Evolutionary conservation across 179 eudicot genomes (phyloP).

Genomic region (Vitellaria paradoxa): DNA sequence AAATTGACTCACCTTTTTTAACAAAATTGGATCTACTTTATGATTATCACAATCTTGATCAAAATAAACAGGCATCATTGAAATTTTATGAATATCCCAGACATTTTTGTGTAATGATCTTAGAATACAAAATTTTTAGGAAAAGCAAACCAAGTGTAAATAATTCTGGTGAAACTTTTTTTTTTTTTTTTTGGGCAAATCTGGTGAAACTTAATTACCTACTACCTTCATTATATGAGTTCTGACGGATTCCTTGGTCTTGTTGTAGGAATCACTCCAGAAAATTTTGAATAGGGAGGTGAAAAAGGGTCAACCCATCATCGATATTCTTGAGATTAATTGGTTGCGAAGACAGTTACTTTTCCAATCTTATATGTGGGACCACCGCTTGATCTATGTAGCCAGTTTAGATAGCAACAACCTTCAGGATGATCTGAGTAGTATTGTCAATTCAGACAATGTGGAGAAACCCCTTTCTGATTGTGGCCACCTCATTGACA

Average conservation of each 20-base stretch:
- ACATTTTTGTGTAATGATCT: background rate
- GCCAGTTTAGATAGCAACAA: slow-evolving; percentile 43
- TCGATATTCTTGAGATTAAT: slow-evolving; percentile 88
- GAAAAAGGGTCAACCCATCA: slow-evolving; percentile 48
- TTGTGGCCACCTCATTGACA: slow-evolving; percentile 25
- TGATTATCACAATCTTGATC: background rate
- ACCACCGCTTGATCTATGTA: slow-evolving; percentile 72
- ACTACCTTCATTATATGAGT: slow-evolving; percentile 9
- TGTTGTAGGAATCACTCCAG: slow-evolving; percentile 58
- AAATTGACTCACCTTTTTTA: background rate
- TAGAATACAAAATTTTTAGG: background rate
- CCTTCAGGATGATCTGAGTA: slow-evolving; percentile 11
- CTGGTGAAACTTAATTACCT: too few species aligned
- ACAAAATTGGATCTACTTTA: background rate
- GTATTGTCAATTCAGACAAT: slow-evolving; percentile 21
- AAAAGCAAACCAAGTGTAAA: background rate
- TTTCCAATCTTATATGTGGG: slow-evolving; percentile 90
- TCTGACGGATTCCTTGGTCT: slow-evolving; percentile 13
- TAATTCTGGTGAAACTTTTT: background rate
- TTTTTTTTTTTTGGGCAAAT: too few species aligned
- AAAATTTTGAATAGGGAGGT: slow-evolving; percentile 48
- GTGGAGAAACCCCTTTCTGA: slow-evolving; percentile 28
- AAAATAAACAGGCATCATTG: background rate
- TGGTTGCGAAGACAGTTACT: slow-evolving; percentile 75
- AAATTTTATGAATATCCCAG: background rate